These are phyloP conservation scores for Cordyceps javanica DNA, from an alignment of 2,329 filamentous ascomycete species.

Conservation along the genomic window DNA sequence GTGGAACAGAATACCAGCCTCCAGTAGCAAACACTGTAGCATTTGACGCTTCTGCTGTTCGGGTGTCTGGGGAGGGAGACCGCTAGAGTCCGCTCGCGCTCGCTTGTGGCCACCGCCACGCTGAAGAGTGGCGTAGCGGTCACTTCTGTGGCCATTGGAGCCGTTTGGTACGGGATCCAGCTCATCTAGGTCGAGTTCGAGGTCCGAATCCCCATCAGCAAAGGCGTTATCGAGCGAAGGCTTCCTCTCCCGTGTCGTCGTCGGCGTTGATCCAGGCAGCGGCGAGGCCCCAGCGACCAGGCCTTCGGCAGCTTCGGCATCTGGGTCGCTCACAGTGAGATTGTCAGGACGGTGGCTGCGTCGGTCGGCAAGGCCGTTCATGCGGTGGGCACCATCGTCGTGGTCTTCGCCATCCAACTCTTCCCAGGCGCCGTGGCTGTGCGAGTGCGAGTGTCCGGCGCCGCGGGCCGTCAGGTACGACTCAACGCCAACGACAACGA, in stretches of 20 bases:
- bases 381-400: constrained; percentile 25
- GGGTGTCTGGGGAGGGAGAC: constrained; percentile 29
- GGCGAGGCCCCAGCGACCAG: constrained; percentile 55
- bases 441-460: constrained; percentile 55
- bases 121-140: constrained; percentile 28
- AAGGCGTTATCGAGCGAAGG: constrained; percentile 28
- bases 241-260: constrained; percentile 16
- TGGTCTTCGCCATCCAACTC: constrained; percentile 36
- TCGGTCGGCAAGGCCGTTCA: constrained; percentile 31
- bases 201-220: constrained; percentile 46
- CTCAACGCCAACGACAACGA: constrained; percentile 78
- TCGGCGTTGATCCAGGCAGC: constrained; percentile 48
- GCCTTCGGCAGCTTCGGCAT: constrained; percentile 46
- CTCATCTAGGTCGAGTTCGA: constrained; percentile 56
- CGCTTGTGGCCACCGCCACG: constrained; percentile 13
- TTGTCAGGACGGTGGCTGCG: constrained; percentile 39
- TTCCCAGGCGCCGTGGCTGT: constrained; percentile 42
- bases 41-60: constrained; percentile 62
- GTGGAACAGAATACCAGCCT: constrained; percentile 80
- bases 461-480: constrained; percentile 77
- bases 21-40: constrained; percentile 71
- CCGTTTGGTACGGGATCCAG: constrained; percentile 38
- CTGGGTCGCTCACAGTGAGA: constrained; percentile 46
- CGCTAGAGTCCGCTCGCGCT: constrained; percentile 18
- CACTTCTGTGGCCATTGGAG: constrained; percentile 19